phyloP scores from a whole-genome alignment of 371 early-diverging fungal species.

The Paraphysoderma sedebokerense region DNA sequence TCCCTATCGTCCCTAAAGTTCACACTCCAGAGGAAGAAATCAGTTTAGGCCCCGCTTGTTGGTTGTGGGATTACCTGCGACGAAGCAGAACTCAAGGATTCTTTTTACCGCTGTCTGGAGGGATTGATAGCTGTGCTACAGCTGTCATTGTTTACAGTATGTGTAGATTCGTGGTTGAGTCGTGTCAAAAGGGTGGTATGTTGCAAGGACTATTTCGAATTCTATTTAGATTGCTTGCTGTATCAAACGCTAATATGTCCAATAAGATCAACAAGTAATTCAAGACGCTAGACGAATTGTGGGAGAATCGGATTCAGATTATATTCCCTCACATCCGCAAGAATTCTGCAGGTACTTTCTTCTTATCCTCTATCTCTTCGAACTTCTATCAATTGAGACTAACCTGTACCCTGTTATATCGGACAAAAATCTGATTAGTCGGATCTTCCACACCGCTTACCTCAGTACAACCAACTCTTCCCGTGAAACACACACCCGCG shows the following conservation, averaged over 20 bases:
- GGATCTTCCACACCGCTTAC: slow-evolving; percentile 85
- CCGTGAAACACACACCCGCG: slow-evolving; percentile 62
- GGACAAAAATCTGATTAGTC: slow-evolving; percentile 12
- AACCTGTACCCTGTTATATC: no score
- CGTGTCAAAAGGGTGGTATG: slow-evolving; percentile 36
- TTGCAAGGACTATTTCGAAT: slow-evolving; percentile 2
- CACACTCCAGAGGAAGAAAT: slow-evolving; percentile 50
- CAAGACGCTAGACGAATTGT: slow-evolving; percentile 53
- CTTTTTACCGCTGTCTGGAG: slow-evolving; percentile 92
- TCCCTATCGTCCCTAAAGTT: slow-evolving; percentile 4
- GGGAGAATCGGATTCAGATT: slow-evolving; percentile 32
- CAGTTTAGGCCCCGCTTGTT: slow-evolving; percentile 89
- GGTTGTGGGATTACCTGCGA: slow-evolving; percentile 97
- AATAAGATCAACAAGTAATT: slow-evolving; percentile 41
- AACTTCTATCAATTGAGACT: no score
- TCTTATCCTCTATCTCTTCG: no score
- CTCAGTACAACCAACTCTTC: slow-evolving; percentile 89
- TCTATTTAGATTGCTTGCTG: neutral
- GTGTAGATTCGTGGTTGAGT: slow-evolving; percentile 73
- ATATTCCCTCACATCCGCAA: slow-evolving; percentile 54
- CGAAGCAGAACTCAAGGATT: slow-evolving; percentile 75
- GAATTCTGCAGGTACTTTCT: slow-evolving; percentile 54
- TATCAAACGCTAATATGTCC: neutral
- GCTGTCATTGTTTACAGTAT: slow-evolving; percentile 86
- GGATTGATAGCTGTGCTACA: slow-evolving; percentile 89